phyloP scores from a whole-genome alignment of 495 filamentous ascomycete genomes.

The Aspergillus taichungensis region DNA sequence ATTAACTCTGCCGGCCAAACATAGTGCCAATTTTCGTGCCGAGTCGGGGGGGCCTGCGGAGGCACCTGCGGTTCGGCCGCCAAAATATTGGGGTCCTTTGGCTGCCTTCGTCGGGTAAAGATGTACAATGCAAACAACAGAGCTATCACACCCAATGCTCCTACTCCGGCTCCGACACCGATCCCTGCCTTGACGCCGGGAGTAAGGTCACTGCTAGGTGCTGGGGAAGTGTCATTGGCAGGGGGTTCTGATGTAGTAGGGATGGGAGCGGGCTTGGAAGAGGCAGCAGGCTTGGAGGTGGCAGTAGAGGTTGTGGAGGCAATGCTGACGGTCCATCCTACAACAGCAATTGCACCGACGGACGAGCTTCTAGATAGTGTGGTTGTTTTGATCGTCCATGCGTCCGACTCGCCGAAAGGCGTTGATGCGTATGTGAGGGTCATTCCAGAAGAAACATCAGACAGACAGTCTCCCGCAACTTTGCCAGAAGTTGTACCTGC shows the following conservation, averaged over 20 bases:
- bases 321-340: conserved; percentile 1
- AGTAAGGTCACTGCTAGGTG: background rate
- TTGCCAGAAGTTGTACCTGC: background rate
- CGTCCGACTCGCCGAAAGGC: background rate
- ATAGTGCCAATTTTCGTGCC: too few relatives aligned
- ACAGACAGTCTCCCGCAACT: background rate
- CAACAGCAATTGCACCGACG: conserved; percentile 1
- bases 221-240: too few relatives aligned
- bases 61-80: too few relatives aligned
- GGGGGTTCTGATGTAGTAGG: background rate
- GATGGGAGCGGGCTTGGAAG: background rate
- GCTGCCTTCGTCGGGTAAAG: background rate
- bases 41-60: too few relatives aligned
- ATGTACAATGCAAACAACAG: background rate
- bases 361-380: background rate
- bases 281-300: background rate
- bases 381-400: background rate
- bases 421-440: conserved; percentile 4
- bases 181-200: background rate
- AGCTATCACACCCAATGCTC: background rate
- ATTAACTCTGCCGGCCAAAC: too few relatives aligned
- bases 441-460: conserved; percentile 4
- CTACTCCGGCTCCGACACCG: background rate
- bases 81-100: too few relatives aligned
- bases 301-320: background rate